phyloP scores from a whole-genome alignment of 176 grass and related monocot species.

The Saccharum officinarum region DNA sequence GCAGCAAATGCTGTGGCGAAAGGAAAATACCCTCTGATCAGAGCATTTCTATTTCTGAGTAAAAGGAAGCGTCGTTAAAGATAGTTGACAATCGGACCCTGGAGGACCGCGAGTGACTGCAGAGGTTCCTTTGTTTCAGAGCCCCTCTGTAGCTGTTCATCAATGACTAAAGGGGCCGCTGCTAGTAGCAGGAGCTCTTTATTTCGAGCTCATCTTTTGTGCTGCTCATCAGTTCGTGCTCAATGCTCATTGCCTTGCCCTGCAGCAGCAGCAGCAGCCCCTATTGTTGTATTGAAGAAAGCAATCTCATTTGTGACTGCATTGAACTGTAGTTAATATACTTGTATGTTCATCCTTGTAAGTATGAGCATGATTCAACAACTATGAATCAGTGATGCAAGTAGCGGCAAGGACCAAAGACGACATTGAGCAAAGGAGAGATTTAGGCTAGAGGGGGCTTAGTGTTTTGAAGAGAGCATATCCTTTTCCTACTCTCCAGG shows the following conservation, averaged over 20 bases:
- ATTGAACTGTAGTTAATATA: not conserved
- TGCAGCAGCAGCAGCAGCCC: not conserved
- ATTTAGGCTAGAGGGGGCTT: too few relatives aligned
- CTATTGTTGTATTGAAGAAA: not conserved
- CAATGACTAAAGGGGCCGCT: not conserved
- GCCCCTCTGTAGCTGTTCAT: slow-evolving; percentile 8
- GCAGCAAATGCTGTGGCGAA: not conserved
- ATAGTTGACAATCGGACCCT: not conserved
- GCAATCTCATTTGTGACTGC: not conserved
- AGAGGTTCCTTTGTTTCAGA: not conserved
- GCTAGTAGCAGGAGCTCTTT: slow-evolving; percentile 7
- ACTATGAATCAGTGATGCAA: too few relatives aligned
- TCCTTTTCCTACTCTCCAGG: too few relatives aligned
- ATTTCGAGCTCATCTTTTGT: slow-evolving; percentile 11
- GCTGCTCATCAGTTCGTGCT: not conserved
- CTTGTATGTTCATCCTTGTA: slow-evolving; percentile 17
- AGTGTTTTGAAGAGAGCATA: too few relatives aligned
- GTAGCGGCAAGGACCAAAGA: too few relatives aligned
- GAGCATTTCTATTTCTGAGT: not conserved
- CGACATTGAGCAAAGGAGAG: too few relatives aligned
- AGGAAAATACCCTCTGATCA: not conserved
- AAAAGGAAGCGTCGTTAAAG: not conserved
- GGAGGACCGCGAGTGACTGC: not conserved
- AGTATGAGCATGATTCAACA: slow-evolving; percentile 10
- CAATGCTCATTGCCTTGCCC: slow-evolving; percentile 38